Conservation (phyloP, 148 eudicot genomes). For the Fagopyrum esculentum region DNA sequence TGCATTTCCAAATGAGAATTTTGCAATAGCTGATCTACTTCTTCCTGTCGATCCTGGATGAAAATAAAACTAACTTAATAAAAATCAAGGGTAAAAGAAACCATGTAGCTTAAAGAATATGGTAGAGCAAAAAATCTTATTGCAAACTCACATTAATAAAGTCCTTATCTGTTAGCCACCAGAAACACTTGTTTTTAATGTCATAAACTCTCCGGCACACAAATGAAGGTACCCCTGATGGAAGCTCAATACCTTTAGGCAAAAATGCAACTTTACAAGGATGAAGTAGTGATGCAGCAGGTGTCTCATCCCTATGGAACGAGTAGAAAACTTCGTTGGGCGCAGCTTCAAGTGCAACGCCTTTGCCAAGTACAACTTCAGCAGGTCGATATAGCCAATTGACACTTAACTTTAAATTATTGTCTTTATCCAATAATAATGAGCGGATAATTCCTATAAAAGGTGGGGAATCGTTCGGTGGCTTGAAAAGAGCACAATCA, state of each 20-base stretch:
- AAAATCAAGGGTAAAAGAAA: not conserved
- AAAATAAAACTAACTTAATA: not conserved
- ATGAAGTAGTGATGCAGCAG: slow-evolving; percentile 86
- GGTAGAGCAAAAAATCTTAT: slow-evolving; percentile 15
- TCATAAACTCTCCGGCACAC: slow-evolving; percentile 92
- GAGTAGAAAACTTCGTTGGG: slow-evolving; percentile 97
- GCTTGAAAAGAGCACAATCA: slow-evolving; percentile 87
- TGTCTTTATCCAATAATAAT: slow-evolving; percentile 36
- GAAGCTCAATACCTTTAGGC: slow-evolving; percentile 82
- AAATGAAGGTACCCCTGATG: slow-evolving; percentile 72
- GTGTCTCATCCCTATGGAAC: slow-evolving; percentile 79
- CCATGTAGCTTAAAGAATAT: slow-evolving; percentile 1
- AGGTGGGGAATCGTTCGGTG: slow-evolving; percentile 56
- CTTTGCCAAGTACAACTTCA: slow-evolving; percentile 64
- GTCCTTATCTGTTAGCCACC: slow-evolving; percentile 88
- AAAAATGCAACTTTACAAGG: slow-evolving; percentile 94
- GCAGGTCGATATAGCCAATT: slow-evolving; percentile 85
- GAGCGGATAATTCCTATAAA: slow-evolving; percentile 68
- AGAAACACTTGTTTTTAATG: slow-evolving; percentile 59
- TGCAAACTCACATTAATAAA: slow-evolving; percentile 50
- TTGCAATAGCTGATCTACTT: slow-evolving; percentile 66
- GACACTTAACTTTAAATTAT: slow-evolving; percentile 41
- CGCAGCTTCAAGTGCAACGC: slow-evolving; percentile 53
- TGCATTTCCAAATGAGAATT: slow-evolving; percentile 69
- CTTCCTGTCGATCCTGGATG: slow-evolving; percentile 79